Conservation (phyloP, 495 filamentous ascomycete genomes). For the Neurospora sp. region DNA sequence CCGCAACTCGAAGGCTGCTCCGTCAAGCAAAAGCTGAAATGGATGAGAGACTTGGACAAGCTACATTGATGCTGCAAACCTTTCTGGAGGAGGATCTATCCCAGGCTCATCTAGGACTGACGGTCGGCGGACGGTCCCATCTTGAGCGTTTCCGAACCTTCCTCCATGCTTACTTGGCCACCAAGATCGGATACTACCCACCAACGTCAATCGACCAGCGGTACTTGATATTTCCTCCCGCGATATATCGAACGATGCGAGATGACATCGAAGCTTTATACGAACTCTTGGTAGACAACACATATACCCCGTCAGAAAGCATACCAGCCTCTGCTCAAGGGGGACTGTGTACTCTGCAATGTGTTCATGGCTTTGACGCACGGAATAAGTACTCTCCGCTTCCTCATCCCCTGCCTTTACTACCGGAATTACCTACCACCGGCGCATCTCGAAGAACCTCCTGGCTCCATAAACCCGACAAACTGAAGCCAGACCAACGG, state of each 20-base stretch:
- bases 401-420: constrained; percentile 45
- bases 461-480: constrained; percentile 24
- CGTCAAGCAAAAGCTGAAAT: constrained; percentile 50
- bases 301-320: constrained; percentile 28
- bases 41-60: constrained; percentile 44
- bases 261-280: constrained; percentile 53
- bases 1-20: constrained; percentile 47
- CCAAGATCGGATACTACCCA: constrained; percentile 55
- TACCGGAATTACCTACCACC: constrained; percentile 33
- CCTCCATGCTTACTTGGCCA: constrained; percentile 47
- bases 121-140: constrained; percentile 42
- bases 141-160: constrained; percentile 55
- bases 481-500: constrained; percentile 24
- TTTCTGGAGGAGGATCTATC: constrained; percentile 55
- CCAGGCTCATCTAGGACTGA: constrained; percentile 42
- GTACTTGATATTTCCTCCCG: constrained; percentile 37
- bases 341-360: constrained; percentile 51
- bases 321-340: constrained; percentile 36
- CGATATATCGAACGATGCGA: constrained; percentile 45
- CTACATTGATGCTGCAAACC: constrained; percentile 35
- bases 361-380: constrained; percentile 46
- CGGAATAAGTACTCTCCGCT: constrained; percentile 44
- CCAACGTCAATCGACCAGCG: constrained; percentile 29
- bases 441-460: constrained; percentile 8
- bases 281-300: constrained; percentile 48